These are phyloP conservation scores for Pouteria campechiana DNA, from an alignment of 179 eudicot genomes.

Conservation along the genomic window DNA sequence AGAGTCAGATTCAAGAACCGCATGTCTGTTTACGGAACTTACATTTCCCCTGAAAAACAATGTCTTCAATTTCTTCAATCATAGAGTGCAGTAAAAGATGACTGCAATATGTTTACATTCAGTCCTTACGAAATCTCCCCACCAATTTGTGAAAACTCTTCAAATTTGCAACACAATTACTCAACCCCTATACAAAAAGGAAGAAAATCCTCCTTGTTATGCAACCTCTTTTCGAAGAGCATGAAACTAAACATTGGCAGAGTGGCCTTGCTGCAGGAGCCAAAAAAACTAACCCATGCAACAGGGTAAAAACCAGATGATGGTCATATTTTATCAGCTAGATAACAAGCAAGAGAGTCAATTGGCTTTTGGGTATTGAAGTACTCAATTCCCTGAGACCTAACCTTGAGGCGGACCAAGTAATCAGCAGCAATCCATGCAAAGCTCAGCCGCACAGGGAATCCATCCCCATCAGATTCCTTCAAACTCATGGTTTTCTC, in stretches of 20 bases:
- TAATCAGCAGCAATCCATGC: slow-evolving; percentile 87
- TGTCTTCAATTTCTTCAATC: too few species aligned
- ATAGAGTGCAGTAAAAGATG: too few species aligned
- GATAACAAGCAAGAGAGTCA: slow-evolving; percentile 46
- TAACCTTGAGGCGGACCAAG: slow-evolving; percentile 66
- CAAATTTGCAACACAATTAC: too few species aligned
- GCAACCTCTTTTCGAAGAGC: too few species aligned
- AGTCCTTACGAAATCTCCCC: too few species aligned
- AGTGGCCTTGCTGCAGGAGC: slow-evolving; percentile 39
- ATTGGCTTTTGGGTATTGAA: slow-evolving; percentile 36
- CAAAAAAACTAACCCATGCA: not conserved
- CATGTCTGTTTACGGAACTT: too few species aligned
- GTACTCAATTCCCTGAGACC: slow-evolving; percentile 9
- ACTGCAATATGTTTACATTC: too few species aligned
- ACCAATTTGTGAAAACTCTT: too few species aligned
- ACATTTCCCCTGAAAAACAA: too few species aligned
- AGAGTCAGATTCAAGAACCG: too few species aligned
- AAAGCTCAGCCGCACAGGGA: slow-evolving; percentile 57
- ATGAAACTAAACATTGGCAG: slow-evolving; percentile 24
- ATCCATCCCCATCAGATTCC: slow-evolving; percentile 29
- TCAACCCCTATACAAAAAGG: too few species aligned
- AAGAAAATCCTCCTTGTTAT: too few species aligned
- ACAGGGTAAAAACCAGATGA: not conserved
- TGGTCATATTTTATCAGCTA: slow-evolving; percentile 40
- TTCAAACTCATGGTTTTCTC: slow-evolving; percentile 33